Evolutionary conservation across 176 grass and related monocot genomes (phyloP).

Genomic region (Luzula sylvatica): DNA sequence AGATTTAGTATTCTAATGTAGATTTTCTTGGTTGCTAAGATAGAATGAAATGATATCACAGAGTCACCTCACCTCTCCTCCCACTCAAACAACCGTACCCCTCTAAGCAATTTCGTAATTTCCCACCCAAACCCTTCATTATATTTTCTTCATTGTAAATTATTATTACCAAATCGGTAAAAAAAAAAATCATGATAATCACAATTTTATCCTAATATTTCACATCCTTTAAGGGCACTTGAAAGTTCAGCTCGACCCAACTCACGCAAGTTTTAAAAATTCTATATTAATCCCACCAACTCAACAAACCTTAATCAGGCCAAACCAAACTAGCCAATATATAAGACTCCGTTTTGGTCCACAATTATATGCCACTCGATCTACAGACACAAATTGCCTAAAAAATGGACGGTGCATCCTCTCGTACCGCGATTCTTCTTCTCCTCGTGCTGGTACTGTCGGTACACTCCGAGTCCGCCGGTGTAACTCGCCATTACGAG

Average conservation of each 20-base stretch:
- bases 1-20: too few relatives aligned
- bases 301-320: constrained; percentile 34
- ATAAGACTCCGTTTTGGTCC: constrained; percentile 26
- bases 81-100: constrained; percentile 21
- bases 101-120: constrained; percentile 12
- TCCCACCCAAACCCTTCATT: background rate
- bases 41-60: too few relatives aligned
- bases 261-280: background rate
- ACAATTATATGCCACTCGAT: constrained; percentile 21
- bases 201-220: background rate
- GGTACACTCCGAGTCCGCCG: constrained; percentile 13
- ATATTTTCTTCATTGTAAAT: background rate
- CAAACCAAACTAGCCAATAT: constrained; percentile 44
- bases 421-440: background rate
- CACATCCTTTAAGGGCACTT: constrained; percentile 14
- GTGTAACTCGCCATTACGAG: constrained; percentile 42
- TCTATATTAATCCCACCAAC: constrained; percentile 25
- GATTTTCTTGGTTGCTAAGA: too few relatives aligned
- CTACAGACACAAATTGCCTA: background rate
- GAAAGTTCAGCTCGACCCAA: constrained; percentile 23
- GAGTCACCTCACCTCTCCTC: background rate
- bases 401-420: constrained; percentile 16
- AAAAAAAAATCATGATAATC: background rate
- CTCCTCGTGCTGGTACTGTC: constrained; percentile 8
- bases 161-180: background rate